Base-by-base conservation (phyloP, 2,329 filamentous ascomycete genomes). In the Phaeosphaeria sp. region DNA sequence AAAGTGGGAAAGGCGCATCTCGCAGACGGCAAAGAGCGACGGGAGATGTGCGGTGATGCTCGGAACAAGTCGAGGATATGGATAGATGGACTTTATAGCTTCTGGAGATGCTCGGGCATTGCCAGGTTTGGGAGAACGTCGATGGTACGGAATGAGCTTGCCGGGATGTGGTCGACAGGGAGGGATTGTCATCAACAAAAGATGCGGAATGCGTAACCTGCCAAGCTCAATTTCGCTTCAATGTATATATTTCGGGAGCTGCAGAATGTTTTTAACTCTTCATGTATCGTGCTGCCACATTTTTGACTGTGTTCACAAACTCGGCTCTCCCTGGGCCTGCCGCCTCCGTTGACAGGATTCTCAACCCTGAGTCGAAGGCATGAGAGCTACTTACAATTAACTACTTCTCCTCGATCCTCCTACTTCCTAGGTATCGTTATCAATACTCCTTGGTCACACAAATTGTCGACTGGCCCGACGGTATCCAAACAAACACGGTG, bases 41-140 rank as follows among this genome's bases (percentile, higher is more conserved):
- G 15, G 22, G 27, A 46, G 44, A 46, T 46, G 44, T 17, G 21
- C 44, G 44, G 44, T 46, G 44, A 46, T 46, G 44, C 44, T 46
- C 44, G 44, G 44, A 25, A 17, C 9, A 25, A 22, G 9, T 46
- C 21, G 11, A 23, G 7, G 22, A 44, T n/a, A 46, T 11, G 21
- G 7, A 2, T 6, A 15, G 22, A 17, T 9, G 3, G 44, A 22
- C 10, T 46, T 46, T 46, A 46, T 46, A 46, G 21, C 13, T 2
- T 25, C 9, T 25, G 44, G 44, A 46, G 44, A 46, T 46, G 44
- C 22, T 46, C 44, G 44, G 44, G 44, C 21, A 15, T 46, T 46
- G 44, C 44, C 44, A 17, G 21, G 1, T 46, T 46, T 46, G 22
- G 44, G 44, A 25, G 15, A 6, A 43, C 6, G 6, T 18, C n/a